Evolutionary conservation across 148 eudicot species (phyloP).

Genomic region (Nepenthes gracilis): DNA sequence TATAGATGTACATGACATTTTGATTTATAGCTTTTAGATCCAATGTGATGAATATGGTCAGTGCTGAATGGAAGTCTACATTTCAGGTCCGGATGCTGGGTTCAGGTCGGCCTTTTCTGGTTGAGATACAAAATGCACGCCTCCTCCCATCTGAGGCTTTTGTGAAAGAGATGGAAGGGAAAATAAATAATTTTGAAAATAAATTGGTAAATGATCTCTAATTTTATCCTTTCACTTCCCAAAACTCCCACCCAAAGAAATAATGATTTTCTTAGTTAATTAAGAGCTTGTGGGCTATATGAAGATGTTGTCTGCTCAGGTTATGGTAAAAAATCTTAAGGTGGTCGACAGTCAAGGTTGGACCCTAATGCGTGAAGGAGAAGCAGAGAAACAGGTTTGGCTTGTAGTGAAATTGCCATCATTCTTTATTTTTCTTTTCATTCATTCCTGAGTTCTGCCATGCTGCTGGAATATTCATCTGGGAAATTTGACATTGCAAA

Average conservation of each 20-base stretch:
- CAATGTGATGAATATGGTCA: slow-evolving; percentile 2
- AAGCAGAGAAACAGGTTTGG: slow-evolving; percentile 90
- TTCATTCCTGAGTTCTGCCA: neutral
- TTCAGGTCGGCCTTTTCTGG: slow-evolving; percentile 85
- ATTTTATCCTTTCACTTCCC: neutral
- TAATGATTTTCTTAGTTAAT: neutral
- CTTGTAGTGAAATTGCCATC: neutral
- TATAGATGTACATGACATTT: slow-evolving; percentile 65
- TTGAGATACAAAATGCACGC: slow-evolving; percentile 90
- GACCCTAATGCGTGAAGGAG: slow-evolving; percentile 98
- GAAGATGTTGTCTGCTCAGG: slow-evolving; percentile 24
- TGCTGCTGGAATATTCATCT: neutral
- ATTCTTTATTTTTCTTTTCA: neutral
- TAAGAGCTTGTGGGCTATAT: neutral
- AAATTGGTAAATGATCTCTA: slow-evolving; percentile 39
- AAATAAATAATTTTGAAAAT: slow-evolving; percentile 55
- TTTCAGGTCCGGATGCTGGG: slow-evolving; percentile 95
- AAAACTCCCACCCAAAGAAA: neutral
- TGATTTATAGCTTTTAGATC: slow-evolving; percentile 13
- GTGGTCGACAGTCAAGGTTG: slow-evolving; percentile 66
- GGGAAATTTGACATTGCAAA: neutral
- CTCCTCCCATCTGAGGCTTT: slow-evolving; percentile 45
- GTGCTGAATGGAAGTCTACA: slow-evolving; percentile 12
- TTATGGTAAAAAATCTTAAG: slow-evolving; percentile 75
- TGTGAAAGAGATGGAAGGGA: slow-evolving; percentile 56